A percentile compares a stretch with the other conserved stretches of the same genome.
These are phyloP conservation scores for Pyrus pyrifolia DNA, from an alignment of 306 rosid genomes.

Conservation along the genomic window DNA sequence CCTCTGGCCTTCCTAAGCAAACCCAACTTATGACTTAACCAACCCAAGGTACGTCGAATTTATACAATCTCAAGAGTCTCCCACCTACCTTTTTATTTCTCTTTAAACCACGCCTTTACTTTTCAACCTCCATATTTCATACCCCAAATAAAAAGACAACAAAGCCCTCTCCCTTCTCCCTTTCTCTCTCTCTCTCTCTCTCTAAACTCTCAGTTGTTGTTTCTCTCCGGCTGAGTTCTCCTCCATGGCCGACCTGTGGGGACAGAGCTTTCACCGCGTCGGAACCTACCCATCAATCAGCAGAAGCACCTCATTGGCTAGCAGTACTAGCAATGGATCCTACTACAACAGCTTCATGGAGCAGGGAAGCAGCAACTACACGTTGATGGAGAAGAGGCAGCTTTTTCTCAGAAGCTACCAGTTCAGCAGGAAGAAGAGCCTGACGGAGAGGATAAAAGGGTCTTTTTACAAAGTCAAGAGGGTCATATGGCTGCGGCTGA, in stretches of 20 bases:
- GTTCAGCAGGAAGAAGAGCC: conserved; percentile 52
- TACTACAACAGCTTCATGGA: conserved; percentile 17
- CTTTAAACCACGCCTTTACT: background rate
- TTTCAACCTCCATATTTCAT: background rate
- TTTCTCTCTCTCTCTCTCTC: background rate
- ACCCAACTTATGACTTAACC: conserved; percentile 12
- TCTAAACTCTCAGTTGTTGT: conserved; percentile 7
- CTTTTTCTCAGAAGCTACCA: conserved; percentile 75
- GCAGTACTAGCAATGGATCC: background rate
- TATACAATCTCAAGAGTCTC: background rate
- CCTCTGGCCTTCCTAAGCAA: background rate
- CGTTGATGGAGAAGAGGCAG: conserved; percentile 76
- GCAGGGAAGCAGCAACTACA: conserved; percentile 19
- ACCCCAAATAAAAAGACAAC: background rate
- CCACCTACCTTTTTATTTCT: background rate
- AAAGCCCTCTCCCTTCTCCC: background rate
- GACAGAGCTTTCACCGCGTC: conserved; percentile 11
- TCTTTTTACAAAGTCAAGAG: conserved; percentile 48
- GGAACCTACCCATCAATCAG: conserved; percentile 26
- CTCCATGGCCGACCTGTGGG: conserved; percentile 18
- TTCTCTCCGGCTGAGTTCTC: background rate
- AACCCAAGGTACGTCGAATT: conserved; percentile 18
- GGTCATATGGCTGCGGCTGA: conserved; percentile 39
- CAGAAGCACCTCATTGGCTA: conserved; percentile 48
- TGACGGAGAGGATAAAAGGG: conserved; percentile 47